Percentiles rank a stretch among this genome's conserved stretches.
These are phyloP conservation scores for Juglanconis oblonga DNA, from an alignment of 2,329 filamentous ascomycete genomes.

Conservation along the genomic window DNA sequence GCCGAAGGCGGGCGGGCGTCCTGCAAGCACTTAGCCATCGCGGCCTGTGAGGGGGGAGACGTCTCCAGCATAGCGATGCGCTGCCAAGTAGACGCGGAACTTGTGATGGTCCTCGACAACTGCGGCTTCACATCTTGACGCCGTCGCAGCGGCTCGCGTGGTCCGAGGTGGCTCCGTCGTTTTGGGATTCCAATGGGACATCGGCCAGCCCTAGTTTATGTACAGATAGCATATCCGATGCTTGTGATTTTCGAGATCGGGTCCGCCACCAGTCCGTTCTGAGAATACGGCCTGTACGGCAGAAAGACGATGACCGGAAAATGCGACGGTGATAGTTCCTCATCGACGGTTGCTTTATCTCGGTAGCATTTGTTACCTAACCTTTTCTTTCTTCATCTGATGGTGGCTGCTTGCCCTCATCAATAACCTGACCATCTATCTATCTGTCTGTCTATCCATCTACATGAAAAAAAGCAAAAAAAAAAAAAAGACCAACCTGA, in stretches of 20 bases:
- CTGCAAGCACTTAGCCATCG: conserved; percentile 10
- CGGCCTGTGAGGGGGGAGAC: conserved; percentile 6
- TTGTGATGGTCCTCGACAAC: not conserved
- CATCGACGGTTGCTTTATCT: not conserved
- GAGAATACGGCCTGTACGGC: too few relatives aligned
- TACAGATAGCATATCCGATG: too few relatives aligned
- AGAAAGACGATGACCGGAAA: too few relatives aligned
- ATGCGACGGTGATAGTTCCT: too few relatives aligned
- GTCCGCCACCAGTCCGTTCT: too few relatives aligned
- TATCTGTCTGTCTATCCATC: too few relatives aligned
- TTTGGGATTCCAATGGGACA: too few relatives aligned
- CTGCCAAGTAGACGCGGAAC: not conserved
- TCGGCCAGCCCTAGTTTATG: too few relatives aligned
- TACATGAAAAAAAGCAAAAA: too few relatives aligned
- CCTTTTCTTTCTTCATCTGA: not conserved
- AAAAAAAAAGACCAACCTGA: too few relatives aligned
- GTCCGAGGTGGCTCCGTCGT: not conserved
- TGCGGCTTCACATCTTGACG: not conserved
- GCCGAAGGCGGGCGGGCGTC: not conserved
- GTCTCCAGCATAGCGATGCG: not conserved
- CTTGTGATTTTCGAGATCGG: too few relatives aligned
- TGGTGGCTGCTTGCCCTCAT: not conserved
- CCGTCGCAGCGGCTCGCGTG: conserved; percentile 12
- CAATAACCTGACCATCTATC: too few relatives aligned
- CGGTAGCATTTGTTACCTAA: not conserved